Evolutionary conservation across 768 basidiomycete species (phyloP).

Genomic region (Artomyces pyxidatus): DNA sequence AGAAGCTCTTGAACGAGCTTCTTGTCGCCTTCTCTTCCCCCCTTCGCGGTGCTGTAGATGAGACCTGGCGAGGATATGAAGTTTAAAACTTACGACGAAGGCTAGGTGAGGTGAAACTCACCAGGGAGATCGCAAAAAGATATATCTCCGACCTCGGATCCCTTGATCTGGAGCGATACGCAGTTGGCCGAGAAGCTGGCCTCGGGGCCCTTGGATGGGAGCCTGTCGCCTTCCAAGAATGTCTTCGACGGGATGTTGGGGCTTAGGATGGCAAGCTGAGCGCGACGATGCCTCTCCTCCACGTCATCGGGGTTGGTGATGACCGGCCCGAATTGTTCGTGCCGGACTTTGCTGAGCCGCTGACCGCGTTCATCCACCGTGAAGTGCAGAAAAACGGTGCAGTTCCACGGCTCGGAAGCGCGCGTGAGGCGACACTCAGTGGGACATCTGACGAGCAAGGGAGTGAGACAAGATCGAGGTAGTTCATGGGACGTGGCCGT

Average conservation of each 20-base stretch:
- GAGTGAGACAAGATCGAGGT: not conserved
- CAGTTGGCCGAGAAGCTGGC: conserved; percentile 29
- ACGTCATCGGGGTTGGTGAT: conserved; percentile 47
- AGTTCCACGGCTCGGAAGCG: conserved; percentile 24
- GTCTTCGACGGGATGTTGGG: conserved; percentile 27
- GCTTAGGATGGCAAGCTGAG: conserved; percentile 59
- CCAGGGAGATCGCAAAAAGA: conserved; percentile 36
- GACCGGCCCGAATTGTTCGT: conserved; percentile 20
- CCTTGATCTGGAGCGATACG: conserved; percentile 31
- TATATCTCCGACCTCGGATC: conserved; percentile 30
- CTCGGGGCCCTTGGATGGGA: conserved; percentile 16
- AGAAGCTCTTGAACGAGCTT: conserved; percentile 52
- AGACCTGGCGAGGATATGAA: conserved; percentile 32
- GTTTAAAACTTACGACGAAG: not conserved
- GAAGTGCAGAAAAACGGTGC: conserved; percentile 25
- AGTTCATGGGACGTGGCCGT: conserved; percentile 32
- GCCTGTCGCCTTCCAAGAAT: conserved; percentile 34
- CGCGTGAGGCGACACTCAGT: conserved; percentile 28
- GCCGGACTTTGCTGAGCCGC: conserved; percentile 25
- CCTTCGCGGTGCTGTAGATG: conserved; percentile 35
- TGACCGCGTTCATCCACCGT: conserved; percentile 18
- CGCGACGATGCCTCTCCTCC: conserved; percentile 58
- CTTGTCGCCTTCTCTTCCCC: conserved; percentile 45
- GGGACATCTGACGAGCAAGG: conserved; percentile 23
- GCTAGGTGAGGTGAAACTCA: conserved; percentile 6